Evolutionary conservation across 805 yeast species (phyloP).

Genomic region (Ogataea zsoltii): DNA sequence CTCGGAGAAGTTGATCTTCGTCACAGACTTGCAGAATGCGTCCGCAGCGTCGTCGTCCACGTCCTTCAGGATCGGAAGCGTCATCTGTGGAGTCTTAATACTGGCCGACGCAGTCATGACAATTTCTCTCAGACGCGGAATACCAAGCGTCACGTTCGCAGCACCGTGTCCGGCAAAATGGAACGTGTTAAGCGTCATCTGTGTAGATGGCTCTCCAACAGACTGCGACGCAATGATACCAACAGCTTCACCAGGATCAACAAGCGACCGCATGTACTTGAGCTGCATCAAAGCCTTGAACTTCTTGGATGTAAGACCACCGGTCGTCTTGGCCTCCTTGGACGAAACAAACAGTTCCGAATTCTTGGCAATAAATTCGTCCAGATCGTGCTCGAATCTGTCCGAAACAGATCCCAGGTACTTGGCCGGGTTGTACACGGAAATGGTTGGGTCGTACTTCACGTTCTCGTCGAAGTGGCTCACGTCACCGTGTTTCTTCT

Average conservation of each 20-base stretch:
- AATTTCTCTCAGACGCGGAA: conserved; percentile 99
- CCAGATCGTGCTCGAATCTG: conserved; percentile 78
- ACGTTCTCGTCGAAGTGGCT: conserved; percentile 61
- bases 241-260: conserved; percentile 96
- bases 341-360: conserved; percentile 54
- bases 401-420: conserved; percentile 94
- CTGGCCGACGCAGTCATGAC: conserved; percentile 97
- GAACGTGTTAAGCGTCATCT: conserved; percentile 95
- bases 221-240: conserved; percentile 99
- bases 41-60: conserved; percentile 88
- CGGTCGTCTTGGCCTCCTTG: conserved; percentile 46
- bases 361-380: conserved; percentile 60
- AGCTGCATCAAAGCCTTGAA: conserved; percentile 97
- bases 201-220: conserved; percentile 98
- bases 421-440: conserved; percentile 84
- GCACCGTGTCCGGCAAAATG: conserved; percentile 99
- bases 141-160: conserved; percentile 98
- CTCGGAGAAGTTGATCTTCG: conserved; percentile 83
- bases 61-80: conserved; percentile 77
- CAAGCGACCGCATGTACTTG: conserved; percentile 94
- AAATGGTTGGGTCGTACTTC: conserved; percentile 86
- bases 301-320: conserved; percentile 69
- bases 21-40: conserved; percentile 87
- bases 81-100: conserved; percentile 99
- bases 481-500: conserved; percentile 60